Evolutionary conservation across 2,329 filamentous ascomycete species (phyloP).

Genomic region (Pestalotiopsis sp.): DNA sequence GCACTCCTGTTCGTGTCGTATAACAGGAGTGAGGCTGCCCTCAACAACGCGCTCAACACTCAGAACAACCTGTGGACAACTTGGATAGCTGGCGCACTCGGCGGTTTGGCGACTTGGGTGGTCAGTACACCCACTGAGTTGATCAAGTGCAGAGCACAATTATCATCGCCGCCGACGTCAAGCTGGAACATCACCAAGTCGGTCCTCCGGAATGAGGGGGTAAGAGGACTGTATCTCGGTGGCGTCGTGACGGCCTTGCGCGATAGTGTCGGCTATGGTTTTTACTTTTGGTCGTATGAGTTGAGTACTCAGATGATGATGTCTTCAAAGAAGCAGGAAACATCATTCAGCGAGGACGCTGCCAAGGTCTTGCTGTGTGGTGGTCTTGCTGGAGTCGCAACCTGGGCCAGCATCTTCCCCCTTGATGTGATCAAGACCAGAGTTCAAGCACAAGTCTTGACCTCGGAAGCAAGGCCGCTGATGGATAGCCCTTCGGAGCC

Average conservation of each 20-base stretch:
- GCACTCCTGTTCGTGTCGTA: slow-evolving; percentile 89
- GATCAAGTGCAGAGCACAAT: slow-evolving; percentile 85
- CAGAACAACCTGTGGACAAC: slow-evolving; percentile 63
- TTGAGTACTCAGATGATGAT: slow-evolving; percentile 65
- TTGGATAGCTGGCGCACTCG: slow-evolving; percentile 79
- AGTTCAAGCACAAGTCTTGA: slow-evolving; percentile 72
- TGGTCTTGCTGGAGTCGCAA: slow-evolving; percentile 82
- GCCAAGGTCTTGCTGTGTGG: slow-evolving; percentile 78
- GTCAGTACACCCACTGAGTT: slow-evolving; percentile 89
- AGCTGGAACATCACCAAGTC: slow-evolving; percentile 66
- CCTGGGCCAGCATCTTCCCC: slow-evolving; percentile 90
- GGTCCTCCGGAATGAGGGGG: slow-evolving; percentile 58
- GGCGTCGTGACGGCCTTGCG: slow-evolving; percentile 80
- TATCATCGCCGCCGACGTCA: slow-evolving; percentile 52
- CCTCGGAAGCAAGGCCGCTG: slow-evolving; percentile 30
- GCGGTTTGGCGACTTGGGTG: slow-evolving; percentile 83
- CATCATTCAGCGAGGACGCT: slow-evolving; percentile 45
- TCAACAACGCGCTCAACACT: slow-evolving; percentile 45
- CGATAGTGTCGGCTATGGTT: slow-evolving; percentile 92
- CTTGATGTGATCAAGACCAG: slow-evolving; percentile 91
- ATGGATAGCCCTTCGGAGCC: slow-evolving; percentile 28
- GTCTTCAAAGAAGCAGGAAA: slow-evolving; percentile 21
- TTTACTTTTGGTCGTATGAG: slow-evolving; percentile 96
- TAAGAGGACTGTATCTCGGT: slow-evolving; percentile 78
- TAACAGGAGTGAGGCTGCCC: slow-evolving; percentile 74